phyloP scores from a whole-genome alignment of 2,329 filamentous ascomycete genomes.

The Immersiporthe knoxdaviesiana region DNA sequence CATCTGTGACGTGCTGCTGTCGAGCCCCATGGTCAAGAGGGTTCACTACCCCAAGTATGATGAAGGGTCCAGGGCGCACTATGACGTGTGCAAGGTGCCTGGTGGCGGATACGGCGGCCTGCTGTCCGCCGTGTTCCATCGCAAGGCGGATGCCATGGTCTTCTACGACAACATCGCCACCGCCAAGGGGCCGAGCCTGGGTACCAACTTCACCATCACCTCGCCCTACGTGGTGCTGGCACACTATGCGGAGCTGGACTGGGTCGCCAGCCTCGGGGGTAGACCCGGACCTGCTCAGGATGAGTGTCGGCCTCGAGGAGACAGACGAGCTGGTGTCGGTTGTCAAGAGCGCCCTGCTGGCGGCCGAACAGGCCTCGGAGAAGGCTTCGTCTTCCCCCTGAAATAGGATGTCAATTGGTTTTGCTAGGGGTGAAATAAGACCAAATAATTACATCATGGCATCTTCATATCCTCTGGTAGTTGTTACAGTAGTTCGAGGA shows the following conservation, averaged over 20 bases:
- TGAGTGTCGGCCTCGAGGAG: slow-evolving; percentile 91
- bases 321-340: slow-evolving; percentile 63
- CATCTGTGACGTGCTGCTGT: slow-evolving; percentile 72
- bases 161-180: slow-evolving; percentile 89
- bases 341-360: slow-evolving; percentile 72
- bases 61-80: slow-evolving; percentile 64
- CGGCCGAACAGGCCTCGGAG: slow-evolving; percentile 44
- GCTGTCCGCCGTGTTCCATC: slow-evolving; percentile 80
- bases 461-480: background rate
- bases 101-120: slow-evolving; percentile 87
- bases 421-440: background rate
- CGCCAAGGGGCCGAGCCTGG: slow-evolving; percentile 90
- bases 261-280: slow-evolving; percentile 84
- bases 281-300: slow-evolving; percentile 75
- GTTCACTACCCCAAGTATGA: slow-evolving; percentile 88
- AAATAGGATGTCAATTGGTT: background rate
- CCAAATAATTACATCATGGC: background rate
- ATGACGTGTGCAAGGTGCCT: slow-evolving; percentile 76
- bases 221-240: slow-evolving; percentile 91
- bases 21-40: slow-evolving; percentile 67
- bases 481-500: background rate
- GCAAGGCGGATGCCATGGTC: slow-evolving; percentile 68
- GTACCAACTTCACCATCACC: slow-evolving; percentile 93
- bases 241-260: slow-evolving; percentile 90
- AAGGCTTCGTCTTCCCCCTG: background rate